A percentile compares a stretch with the other conserved stretches of the same genome.
These are phyloP conservation scores for Ceratocystis huliohia DNA, from an alignment of 2,329 filamentous ascomycete species.

Conservation along the genomic window DNA sequence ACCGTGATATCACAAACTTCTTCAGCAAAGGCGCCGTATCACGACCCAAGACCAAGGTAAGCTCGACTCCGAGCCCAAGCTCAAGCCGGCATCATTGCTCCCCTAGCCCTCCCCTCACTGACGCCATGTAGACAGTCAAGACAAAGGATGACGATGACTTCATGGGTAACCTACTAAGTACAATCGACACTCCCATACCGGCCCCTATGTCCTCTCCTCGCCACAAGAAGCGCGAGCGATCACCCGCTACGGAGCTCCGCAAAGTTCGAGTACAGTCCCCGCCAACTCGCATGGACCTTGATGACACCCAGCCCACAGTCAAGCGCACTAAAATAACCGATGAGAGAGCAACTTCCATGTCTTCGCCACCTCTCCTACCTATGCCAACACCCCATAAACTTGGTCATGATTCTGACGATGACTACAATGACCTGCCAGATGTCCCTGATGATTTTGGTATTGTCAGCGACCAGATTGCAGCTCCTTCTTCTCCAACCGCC, in stretches of 20 bases:
- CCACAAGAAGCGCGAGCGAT: constrained; percentile 51
- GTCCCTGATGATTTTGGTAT: constrained; percentile 53
- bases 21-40: constrained; percentile 63
- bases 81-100: not conserved
- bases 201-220: constrained; percentile 37
- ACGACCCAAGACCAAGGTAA: constrained; percentile 70
- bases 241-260: constrained; percentile 52
- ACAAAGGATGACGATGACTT: constrained; percentile 85
- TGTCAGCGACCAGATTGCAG: constrained; percentile 57
- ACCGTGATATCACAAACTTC: constrained; percentile 87
- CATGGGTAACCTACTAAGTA: constrained; percentile 67
- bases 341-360: constrained; percentile 30
- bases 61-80: constrained; percentile 18
- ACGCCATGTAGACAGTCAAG: constrained; percentile 46
- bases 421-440: constrained; percentile 43
- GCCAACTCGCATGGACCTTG: constrained; percentile 33
- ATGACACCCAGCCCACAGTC: constrained; percentile 37
- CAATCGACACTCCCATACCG: constrained; percentile 67
- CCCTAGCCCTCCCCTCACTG: constrained; percentile 12
- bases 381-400: constrained; percentile 31
- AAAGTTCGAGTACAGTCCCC: constrained; percentile 74
- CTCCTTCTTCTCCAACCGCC: constrained; percentile 74
- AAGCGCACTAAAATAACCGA: constrained; percentile 47
- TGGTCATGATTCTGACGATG: constrained; percentile 38
- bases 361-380: constrained; percentile 31